Percentiles rank a stretch among this genome's conserved stretches.
Evolutionary conservation across 2,329 filamentous ascomycete genomes (phyloP).

Genomic region (Venturia aucupariae): DNA sequence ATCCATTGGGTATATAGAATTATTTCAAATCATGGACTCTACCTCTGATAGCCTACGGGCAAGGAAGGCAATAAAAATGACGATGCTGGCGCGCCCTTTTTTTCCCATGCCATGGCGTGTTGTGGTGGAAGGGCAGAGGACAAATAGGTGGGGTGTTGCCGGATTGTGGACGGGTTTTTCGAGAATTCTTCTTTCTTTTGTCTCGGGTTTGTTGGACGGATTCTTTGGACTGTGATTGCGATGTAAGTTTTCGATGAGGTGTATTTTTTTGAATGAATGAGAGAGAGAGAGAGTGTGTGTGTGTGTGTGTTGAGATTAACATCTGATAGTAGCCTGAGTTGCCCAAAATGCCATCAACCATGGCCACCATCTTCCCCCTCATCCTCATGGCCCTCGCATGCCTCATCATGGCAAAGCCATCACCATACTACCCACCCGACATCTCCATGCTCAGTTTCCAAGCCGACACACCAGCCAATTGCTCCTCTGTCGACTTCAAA

Average conservation of each 20-base stretch:
- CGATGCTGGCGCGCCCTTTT: not conserved
- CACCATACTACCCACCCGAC: not conserved
- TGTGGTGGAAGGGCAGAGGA: not conserved
- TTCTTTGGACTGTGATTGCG: too few relatives aligned
- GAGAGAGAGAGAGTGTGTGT: too few relatives aligned
- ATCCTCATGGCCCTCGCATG: not conserved
- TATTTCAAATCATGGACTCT: slow-evolving; percentile 5
- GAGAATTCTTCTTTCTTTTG: not conserved
- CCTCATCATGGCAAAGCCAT: not conserved
- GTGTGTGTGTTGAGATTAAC: too few relatives aligned
- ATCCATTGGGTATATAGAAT: not conserved
- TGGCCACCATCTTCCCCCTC: not conserved
- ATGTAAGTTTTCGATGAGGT: too few relatives aligned
- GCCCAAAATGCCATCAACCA: not conserved
- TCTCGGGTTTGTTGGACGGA: too few relatives aligned
- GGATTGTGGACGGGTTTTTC: not conserved
- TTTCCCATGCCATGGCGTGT: too few relatives aligned
- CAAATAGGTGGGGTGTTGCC: not conserved
- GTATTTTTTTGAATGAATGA: too few relatives aligned
- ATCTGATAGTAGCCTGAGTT: too few relatives aligned
- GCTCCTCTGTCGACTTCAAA: slow-evolving; percentile 2
- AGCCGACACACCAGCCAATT: not conserved
- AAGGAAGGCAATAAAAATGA: not conserved
- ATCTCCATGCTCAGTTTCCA: not conserved
- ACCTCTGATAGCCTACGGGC: not conserved